Evolutionary conservation across 805 yeast species (phyloP).

Genomic region (Candida alai): DNA sequence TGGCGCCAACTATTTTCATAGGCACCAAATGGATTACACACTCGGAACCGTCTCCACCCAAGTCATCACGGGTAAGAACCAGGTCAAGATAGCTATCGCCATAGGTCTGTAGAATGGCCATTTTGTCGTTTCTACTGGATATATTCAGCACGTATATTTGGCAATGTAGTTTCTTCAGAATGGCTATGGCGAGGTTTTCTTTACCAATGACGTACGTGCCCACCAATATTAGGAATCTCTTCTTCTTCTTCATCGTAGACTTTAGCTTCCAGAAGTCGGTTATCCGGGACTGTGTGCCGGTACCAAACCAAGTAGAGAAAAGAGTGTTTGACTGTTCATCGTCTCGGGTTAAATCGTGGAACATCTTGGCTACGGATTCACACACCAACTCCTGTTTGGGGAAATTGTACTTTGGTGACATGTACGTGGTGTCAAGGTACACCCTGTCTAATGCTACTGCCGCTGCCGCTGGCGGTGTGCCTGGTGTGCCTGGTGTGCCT

Average conservation of each 20-base stretch:
- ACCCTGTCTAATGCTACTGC: constrained; percentile 46
- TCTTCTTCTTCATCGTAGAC: constrained; percentile 24
- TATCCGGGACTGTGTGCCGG: constrained; percentile 32
- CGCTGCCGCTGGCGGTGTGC: neutral
- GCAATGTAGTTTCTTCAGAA: constrained; percentile 50
- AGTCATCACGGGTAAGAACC: constrained; percentile 25
- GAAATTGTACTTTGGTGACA: constrained; percentile 69
- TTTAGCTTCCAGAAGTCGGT: constrained; percentile 29
- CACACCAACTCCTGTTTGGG: constrained; percentile 76
- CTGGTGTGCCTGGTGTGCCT: too few relatives aligned
- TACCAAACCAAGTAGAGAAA: constrained; percentile 31
- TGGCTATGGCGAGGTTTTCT: constrained; percentile 71
- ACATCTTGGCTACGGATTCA: constrained; percentile 51
- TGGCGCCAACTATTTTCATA: constrained; percentile 50
- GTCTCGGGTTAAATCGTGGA: constrained; percentile 33
- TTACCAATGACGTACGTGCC: constrained; percentile 95
- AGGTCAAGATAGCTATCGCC: constrained; percentile 39
- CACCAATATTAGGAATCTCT: constrained; percentile 55
- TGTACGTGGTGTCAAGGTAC: constrained; percentile 88
- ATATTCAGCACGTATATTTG: constrained; percentile 52
- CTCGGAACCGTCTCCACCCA: constrained; percentile 44
- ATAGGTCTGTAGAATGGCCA: constrained; percentile 40
- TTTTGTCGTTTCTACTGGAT: constrained; percentile 42
- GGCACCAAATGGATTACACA: constrained; percentile 67
- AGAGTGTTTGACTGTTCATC: constrained; percentile 20